Evolutionary conservation across 2,329 filamentous ascomycete genomes (phyloP).

Genomic region (Cadophora sp.): DNA sequence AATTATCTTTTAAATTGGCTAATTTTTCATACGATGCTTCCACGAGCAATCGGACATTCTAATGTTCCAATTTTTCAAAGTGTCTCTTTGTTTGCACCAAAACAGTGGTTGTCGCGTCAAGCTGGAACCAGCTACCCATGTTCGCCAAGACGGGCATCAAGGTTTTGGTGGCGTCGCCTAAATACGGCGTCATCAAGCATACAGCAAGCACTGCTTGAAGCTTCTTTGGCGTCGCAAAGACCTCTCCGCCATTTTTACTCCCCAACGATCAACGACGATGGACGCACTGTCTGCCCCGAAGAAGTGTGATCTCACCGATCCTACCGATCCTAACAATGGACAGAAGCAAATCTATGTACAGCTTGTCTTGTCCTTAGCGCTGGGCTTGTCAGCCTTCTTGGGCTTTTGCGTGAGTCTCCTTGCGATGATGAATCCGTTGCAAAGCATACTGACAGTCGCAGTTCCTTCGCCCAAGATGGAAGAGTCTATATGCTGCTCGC

Average conservation of each 20-base stretch:
- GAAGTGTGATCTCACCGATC: conserved; percentile 37
- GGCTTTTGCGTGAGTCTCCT: conserved; percentile 72
- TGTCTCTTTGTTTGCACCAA: too few species aligned
- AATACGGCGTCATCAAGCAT: conserved; percentile 13
- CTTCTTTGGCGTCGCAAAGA: background rate
- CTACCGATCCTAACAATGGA: conserved; percentile 38
- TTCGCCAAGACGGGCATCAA: conserved; percentile 12
- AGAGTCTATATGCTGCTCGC: conserved; percentile 85
- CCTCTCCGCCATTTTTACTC: background rate
- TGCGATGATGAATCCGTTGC: background rate
- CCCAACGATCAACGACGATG: conserved; percentile 21
- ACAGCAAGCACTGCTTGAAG: too few species aligned
- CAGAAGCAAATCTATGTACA: conserved; percentile 57
- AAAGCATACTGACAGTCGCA: conserved; percentile 49
- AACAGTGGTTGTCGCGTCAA: background rate
- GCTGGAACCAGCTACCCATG: background rate
- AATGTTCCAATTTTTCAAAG: too few species aligned
- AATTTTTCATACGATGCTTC: too few species aligned
- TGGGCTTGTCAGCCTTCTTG: conserved; percentile 75
- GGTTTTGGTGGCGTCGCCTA: conserved; percentile 9
- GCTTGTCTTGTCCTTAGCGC: conserved; percentile 71
- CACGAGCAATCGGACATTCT: too few species aligned
- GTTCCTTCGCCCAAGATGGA: conserved; percentile 91
- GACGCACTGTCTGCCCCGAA: conserved; percentile 21
- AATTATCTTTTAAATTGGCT: too few species aligned